These are phyloP conservation scores for Candida anglica DNA, from an alignment of 805 yeast species.

Conservation along the genomic window DNA sequence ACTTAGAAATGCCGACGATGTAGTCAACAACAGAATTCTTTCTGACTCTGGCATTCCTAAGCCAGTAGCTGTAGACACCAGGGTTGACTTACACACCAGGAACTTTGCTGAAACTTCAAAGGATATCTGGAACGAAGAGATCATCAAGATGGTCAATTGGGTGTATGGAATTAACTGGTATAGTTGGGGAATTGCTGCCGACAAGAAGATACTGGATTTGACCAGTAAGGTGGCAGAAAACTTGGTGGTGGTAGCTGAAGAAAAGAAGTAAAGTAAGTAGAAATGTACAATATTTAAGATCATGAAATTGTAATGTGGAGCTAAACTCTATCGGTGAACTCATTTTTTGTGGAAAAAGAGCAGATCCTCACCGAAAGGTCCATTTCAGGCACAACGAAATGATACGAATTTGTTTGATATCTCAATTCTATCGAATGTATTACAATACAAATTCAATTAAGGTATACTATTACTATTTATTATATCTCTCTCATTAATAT, in stretches of 20 bases:
- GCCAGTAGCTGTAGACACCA: constrained; percentile 39
- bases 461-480: no score
- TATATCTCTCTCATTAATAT: no score
- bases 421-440: no score
- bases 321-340: no score
- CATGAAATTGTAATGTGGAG: no score
- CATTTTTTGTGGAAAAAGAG: no score
- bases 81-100: constrained; percentile 23
- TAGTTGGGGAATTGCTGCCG: constrained; percentile 32
- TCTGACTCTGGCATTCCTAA: constrained; percentile 42
- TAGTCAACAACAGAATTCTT: constrained; percentile 52
- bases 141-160: constrained; percentile 61
- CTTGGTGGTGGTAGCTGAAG: constrained; percentile 1
- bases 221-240: constrained; percentile 19
- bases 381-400: no score
- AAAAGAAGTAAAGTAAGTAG: constrained; percentile 1
- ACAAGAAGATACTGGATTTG: constrained; percentile 25
- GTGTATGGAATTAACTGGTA: constrained; percentile 53
- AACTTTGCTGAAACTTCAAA: constrained; percentile 56
- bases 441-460: no score
- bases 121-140: constrained; percentile 78
- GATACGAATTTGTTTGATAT: no score
- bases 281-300: not conserved
- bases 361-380: no score
- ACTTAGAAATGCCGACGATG: constrained; percentile 44